Conservation (phyloP, 2,329 filamentous ascomycete genomes). For the Pseudonectria buxi region DNA sequence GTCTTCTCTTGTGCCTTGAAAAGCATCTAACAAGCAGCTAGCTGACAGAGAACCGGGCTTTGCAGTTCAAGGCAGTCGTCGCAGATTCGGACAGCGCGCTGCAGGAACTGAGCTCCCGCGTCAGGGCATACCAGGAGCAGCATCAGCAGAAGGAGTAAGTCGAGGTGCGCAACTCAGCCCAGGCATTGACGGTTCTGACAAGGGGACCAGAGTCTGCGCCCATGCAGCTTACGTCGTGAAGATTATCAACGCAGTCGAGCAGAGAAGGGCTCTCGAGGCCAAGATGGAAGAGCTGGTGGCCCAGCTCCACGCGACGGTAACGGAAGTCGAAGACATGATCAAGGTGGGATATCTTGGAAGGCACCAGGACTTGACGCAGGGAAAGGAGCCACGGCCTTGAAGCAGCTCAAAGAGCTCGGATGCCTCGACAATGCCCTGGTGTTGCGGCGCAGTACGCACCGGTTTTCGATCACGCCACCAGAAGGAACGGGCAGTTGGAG, state of each 20-base stretch:
- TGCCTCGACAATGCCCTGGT: too few relatives aligned
- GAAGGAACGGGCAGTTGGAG: too few relatives aligned
- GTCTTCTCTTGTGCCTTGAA: not conserved
- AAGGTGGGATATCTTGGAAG: slow-evolving; percentile 22
- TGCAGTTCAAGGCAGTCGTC: slow-evolving; percentile 17
- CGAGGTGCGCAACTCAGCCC: too few relatives aligned
- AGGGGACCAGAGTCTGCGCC: slow-evolving; percentile 8
- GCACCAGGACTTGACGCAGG: slow-evolving; percentile 15
- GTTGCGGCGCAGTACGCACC: too few relatives aligned
- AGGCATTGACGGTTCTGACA: too few relatives aligned
- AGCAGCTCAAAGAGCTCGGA: too few relatives aligned
- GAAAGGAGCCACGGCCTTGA: not conserved
- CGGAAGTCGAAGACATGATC: slow-evolving; percentile 24
- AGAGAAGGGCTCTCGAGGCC: slow-evolving; percentile 20
- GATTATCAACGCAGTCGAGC: slow-evolving; percentile 17
- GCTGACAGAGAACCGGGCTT: slow-evolving; percentile 26
- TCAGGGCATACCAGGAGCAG: slow-evolving; percentile 16
- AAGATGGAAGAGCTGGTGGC: slow-evolving; percentile 20
- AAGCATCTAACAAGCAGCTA: slow-evolving; percentile 8
- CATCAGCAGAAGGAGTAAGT: slow-evolving; percentile 17
- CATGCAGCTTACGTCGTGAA: slow-evolving; percentile 10
- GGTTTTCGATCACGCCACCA: too few relatives aligned
- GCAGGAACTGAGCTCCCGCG: slow-evolving; percentile 17
- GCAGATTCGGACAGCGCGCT: slow-evolving; percentile 18
- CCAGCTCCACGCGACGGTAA: slow-evolving; percentile 11